Evolutionary conservation across 371 early-diverging fungal genomes (phyloP).

Genomic region (Apophysomyces sp.): DNA sequence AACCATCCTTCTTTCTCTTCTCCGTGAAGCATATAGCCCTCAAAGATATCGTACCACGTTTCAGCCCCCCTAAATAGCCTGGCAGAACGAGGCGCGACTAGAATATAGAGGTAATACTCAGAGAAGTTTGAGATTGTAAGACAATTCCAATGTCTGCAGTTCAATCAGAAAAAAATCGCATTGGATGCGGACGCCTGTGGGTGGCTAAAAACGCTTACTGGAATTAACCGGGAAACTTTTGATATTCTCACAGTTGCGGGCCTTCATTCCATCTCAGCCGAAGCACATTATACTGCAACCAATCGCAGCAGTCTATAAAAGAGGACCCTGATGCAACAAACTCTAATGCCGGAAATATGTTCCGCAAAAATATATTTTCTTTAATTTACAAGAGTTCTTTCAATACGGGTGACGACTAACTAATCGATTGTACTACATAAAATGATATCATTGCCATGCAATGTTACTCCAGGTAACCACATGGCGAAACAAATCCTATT

Average conservation of each 20-base stretch:
- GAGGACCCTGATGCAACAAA: background rate
- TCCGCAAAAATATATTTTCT: background rate
- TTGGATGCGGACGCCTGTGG: too few species aligned
- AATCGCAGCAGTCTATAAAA: background rate
- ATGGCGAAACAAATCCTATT: background rate
- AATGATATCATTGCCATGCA: background rate
- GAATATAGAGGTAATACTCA: background rate
- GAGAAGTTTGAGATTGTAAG: background rate
- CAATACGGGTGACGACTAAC: background rate
- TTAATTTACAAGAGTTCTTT: background rate
- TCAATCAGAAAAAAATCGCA: background rate
- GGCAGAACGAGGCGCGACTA: background rate
- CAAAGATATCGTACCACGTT: background rate
- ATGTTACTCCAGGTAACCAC: background rate
- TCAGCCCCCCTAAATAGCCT: background rate
- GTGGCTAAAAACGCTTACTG: background rate
- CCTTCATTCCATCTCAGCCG: background rate
- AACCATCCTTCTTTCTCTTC: background rate
- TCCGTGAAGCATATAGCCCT: background rate
- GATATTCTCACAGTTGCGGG: too few species aligned
- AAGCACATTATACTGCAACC: background rate
- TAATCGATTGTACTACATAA: background rate
- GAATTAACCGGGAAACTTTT: too few species aligned
- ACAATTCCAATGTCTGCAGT: background rate
- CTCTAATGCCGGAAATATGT: background rate